Conservation (phyloP, 2,329 filamentous ascomycete species). For the Aspergillus terreus region DNA sequence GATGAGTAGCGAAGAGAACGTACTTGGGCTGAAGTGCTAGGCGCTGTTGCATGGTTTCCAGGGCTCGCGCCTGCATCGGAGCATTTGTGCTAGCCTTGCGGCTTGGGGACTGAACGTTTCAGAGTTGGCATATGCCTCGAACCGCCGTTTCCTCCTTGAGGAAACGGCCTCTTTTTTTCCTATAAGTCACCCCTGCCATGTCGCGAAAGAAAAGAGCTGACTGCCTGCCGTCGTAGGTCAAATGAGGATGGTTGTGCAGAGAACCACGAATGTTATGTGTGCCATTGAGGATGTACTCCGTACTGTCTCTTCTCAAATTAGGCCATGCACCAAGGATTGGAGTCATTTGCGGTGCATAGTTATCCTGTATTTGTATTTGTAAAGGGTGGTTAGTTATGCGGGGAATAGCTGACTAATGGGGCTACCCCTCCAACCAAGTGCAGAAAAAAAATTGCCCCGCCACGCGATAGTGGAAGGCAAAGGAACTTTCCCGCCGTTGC, state of each 20-base stretch:
- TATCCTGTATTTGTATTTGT: no score
- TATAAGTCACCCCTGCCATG: constrained; percentile 32
- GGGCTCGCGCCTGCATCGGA: background rate
- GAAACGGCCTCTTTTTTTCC: constrained; percentile 32
- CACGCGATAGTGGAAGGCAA: constrained; percentile 18
- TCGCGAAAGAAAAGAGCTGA: constrained; percentile 22
- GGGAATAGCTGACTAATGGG: constrained; percentile 18
- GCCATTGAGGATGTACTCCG: no score
- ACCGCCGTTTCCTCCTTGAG: constrained; percentile 27
- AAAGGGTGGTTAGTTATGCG: background rate
- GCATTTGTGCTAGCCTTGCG: constrained; percentile 4
- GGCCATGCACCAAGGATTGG: no score
- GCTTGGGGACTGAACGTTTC: constrained; percentile 13
- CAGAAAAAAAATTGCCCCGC: constrained; percentile 20
- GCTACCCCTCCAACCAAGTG: constrained; percentile 22
- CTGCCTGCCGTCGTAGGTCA: constrained; percentile 25
- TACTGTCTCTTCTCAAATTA: no score
- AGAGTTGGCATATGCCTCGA: constrained; percentile 13
- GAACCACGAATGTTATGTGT: no score
- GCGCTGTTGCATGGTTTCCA: background rate
- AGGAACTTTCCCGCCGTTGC: constrained; percentile 30
- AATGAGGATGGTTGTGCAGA: no score
- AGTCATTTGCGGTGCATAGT: no score
- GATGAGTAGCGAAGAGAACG: constrained; percentile 14
- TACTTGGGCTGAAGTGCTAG: constrained; percentile 9